Evolutionary conservation across 805 yeast species (phyloP), one percentile per base, ranked within the genome.

Genomic region (Teunomyces stri): DNA sequence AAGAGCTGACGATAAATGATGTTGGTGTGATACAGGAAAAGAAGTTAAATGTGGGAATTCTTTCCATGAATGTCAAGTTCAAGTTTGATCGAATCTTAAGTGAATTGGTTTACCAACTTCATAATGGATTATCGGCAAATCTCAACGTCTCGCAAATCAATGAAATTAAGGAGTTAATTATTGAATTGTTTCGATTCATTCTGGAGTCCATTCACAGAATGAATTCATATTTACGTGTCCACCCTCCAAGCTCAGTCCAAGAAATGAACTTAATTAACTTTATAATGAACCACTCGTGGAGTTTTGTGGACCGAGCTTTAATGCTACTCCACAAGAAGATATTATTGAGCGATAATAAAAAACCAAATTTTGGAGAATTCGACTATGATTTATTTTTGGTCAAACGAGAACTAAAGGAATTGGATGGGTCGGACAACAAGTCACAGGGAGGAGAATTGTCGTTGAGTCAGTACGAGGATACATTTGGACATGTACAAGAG

Each of bases 281-380:
- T 68, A 74, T 78, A 60, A 57, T 74, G 59, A 64, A 75, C 63
- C 68, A 76, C 65, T 65, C 72, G 59, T 64, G 79, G 64, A 69
- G 82, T 21, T 75, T 78, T 57, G 81, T 80, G 38, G 87, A 81
- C 57, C 68, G 84, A 45, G 80, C 83, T 1, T 46, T 66, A 41
- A 68, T 72, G 75, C 57, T 72, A 30, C 56, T 73, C 12, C 77
- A 73, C 51, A 71, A 70, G 51, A 72, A 70, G 48, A 69, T 68
- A 56, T 50, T 73, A 61, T 47, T 73, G 65, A 61, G 66, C 58
- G 68, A 68, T 25, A 34, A 25, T 3, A 31, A 25, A 10, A 33
- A 33, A 10, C 27, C 46, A 7, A 22, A 7, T 15, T 37, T 37
- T 20, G 40, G 16, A 12, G 40, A 37, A 13, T 37, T 37, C 11